Conservation (phyloP, 352 stramenopile species). For the Phytophthora crassamura region DNA sequence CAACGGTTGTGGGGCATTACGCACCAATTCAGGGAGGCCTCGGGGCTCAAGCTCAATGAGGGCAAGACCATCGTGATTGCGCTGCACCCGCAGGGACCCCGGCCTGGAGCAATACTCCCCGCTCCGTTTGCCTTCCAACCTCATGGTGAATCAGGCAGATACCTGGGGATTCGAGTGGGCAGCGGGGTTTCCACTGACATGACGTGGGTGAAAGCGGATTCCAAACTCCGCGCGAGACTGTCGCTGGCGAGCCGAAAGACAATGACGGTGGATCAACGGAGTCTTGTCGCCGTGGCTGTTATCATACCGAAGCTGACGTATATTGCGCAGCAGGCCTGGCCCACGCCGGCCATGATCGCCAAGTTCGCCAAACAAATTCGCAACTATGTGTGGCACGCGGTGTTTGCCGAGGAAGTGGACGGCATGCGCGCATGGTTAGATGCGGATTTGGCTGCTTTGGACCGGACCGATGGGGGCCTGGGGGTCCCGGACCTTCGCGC, state of each 20-base stretch:
- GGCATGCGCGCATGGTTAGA: background rate
- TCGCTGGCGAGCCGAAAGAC: background rate
- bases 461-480: background rate
- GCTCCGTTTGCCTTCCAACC: background rate
- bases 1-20: too few species aligned
- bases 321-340: background rate
- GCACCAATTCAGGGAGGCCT: too few species aligned
- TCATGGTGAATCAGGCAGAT: background rate
- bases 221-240: background rate
- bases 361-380: background rate
- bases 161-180: background rate
- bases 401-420: background rate
- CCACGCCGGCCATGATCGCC: background rate
- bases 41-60: too few species aligned
- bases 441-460: background rate
- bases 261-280: constrained; percentile 3
- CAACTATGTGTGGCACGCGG: too few species aligned
- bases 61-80: too few species aligned
- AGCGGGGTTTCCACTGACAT: background rate
- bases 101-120: background rate
- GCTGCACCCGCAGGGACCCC: too few species aligned
- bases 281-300: background rate
- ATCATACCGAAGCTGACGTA: background rate
- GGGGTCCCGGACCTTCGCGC: too few species aligned
- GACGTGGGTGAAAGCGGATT: background rate